A percentile compares a stretch with the other conserved stretches of the same genome.
Evolutionary conservation across 495 filamentous ascomycete genomes (phyloP).

Genomic region (Talaromyces liani): DNA sequence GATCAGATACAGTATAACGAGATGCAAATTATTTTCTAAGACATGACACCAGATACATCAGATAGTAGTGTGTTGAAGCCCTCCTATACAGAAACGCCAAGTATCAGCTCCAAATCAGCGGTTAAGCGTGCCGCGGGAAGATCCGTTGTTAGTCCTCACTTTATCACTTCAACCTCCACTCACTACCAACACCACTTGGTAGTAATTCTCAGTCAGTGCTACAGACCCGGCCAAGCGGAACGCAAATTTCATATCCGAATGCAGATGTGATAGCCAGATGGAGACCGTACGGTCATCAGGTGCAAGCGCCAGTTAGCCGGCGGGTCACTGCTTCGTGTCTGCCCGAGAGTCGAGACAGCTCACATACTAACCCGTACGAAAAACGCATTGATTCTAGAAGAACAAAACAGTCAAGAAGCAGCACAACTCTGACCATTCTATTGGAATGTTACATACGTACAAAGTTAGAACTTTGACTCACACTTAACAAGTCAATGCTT

Average conservation of each 20-base stretch:
- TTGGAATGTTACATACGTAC: not conserved
- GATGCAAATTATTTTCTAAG: not conserved
- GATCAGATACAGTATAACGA: not conserved
- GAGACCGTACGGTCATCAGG: slow-evolving; percentile 7
- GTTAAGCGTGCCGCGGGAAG: not conserved
- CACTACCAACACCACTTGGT: not conserved
- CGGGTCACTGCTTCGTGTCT: slow-evolving; percentile 20
- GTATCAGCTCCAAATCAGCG: not conserved
- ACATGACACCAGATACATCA: too few relatives aligned
- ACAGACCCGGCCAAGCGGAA: not conserved
- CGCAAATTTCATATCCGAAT: not conserved
- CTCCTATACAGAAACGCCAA: not conserved
- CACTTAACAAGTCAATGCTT: not conserved
- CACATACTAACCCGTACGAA: not conserved
- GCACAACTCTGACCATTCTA: not conserved
- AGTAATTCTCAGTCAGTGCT: not conserved
- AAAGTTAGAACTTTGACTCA: not conserved
- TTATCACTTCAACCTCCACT: not conserved
- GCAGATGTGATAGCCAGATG: not conserved
- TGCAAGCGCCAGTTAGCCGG: slow-evolving; percentile 10
- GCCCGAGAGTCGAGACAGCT: not conserved
- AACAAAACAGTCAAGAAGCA: not conserved
- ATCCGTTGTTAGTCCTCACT: not conserved
- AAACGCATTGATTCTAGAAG: not conserved
- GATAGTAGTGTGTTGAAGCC: not conserved